These are phyloP conservation scores for Mycena belliarum DNA, from an alignment of 768 basidiomycete species.

Conservation along the genomic window DNA sequence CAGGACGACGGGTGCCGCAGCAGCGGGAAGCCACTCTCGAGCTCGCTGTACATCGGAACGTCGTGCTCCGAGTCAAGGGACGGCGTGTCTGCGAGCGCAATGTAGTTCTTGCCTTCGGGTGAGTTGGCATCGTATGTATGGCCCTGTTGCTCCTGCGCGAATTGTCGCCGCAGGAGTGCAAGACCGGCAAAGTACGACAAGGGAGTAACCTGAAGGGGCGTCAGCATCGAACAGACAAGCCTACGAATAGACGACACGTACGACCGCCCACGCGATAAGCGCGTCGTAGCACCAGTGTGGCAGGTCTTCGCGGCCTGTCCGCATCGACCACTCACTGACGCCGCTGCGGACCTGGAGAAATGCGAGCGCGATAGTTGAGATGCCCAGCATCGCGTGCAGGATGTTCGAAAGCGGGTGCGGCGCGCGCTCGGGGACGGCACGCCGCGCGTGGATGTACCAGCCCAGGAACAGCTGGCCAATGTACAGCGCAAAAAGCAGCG, in stretches of 20 bases:
- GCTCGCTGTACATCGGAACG: slow-evolving; percentile 14
- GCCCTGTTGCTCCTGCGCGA: slow-evolving; percentile 37
- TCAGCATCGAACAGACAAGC: background rate
- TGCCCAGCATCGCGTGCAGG: slow-evolving; percentile 54
- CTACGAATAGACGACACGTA: slow-evolving; percentile 28
- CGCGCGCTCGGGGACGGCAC: slow-evolving; percentile 27
- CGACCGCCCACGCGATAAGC: slow-evolving; percentile 49
- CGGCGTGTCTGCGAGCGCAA: slow-evolving; percentile 25
- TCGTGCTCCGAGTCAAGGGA: slow-evolving; percentile 20
- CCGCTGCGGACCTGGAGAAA: slow-evolving; percentile 57
- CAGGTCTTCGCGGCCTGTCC: slow-evolving; percentile 37
- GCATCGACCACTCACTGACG: slow-evolving; percentile 43
- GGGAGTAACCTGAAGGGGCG: slow-evolving; percentile 37
- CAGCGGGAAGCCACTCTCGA: slow-evolving; percentile 26
- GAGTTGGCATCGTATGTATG: slow-evolving; percentile 9
- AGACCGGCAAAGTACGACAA: slow-evolving; percentile 48
- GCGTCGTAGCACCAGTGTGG: slow-evolving; percentile 39
- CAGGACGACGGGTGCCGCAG: slow-evolving; percentile 5
- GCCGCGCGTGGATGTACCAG: slow-evolving; percentile 47
- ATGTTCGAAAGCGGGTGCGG: slow-evolving; percentile 57
- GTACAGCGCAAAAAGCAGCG: slow-evolving; percentile 51
- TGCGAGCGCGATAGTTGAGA: slow-evolving; percentile 48
- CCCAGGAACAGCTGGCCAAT: slow-evolving; percentile 55
- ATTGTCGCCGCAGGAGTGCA: slow-evolving; percentile 42
- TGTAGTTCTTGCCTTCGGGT: slow-evolving; percentile 25